phyloP scores from a whole-genome alignment of 108 stramenopile species.

The Bacterosira constricta region DNA sequence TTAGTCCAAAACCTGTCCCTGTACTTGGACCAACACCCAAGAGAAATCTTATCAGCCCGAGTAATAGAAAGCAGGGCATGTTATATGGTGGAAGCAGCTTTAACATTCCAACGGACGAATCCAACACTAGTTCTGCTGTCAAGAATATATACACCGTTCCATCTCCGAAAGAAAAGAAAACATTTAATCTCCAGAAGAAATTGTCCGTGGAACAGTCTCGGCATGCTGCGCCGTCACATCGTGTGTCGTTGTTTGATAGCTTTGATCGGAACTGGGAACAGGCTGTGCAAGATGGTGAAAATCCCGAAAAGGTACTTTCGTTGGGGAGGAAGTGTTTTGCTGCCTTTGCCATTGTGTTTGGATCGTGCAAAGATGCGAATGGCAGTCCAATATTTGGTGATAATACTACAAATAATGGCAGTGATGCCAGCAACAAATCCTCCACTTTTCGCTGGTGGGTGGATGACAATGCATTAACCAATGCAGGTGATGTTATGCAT shows the following conservation, averaged over 20 bases:
- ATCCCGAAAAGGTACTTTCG: constrained; percentile 11
- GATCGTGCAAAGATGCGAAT: not conserved
- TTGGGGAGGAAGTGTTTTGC: constrained; percentile 37
- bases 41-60: no score
- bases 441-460: constrained; percentile 25
- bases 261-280: constrained; percentile 47
- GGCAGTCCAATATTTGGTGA: not conserved
- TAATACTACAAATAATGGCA: not conserved
- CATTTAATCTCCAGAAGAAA: not conserved
- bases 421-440: not conserved
- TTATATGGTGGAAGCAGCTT: no score
- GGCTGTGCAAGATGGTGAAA: constrained; percentile 5
- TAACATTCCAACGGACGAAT: not conserved
- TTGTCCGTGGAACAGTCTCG: not conserved
- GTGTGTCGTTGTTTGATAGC: constrained; percentile 41
- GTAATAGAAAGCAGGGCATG: no score
- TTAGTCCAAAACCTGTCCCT: no score
- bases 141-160: no score
- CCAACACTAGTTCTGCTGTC: not conserved
- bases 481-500: not conserved
- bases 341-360: constrained; percentile 37
- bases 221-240: not conserved
- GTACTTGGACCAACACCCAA: no score
- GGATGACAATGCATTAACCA: constrained; percentile 4
- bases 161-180: constrained; percentile 1